Percentiles rank a stretch among this genome's conserved stretches.
Evolutionary conservation across 805 yeast genomes (phyloP).

Genomic region (Candida odintsovae): DNA sequence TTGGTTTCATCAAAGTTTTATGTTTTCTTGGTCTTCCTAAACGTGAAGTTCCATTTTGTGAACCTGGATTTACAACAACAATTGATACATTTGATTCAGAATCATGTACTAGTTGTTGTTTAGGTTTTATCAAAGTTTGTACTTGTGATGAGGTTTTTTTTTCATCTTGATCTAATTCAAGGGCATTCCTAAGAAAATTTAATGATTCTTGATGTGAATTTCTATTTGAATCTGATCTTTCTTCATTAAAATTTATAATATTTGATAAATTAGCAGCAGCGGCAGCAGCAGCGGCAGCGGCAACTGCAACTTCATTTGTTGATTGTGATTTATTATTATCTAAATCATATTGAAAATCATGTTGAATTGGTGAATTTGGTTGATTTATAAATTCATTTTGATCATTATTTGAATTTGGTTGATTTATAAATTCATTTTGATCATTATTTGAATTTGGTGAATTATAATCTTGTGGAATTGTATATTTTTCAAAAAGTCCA

Average conservation of each 20-base stretch:
- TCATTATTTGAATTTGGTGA: not conserved
- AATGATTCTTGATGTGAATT: not conserved
- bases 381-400: conserved; percentile 5
- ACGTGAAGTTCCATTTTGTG: conserved; percentile 19
- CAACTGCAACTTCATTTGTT: conserved; percentile 5
- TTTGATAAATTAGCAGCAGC: conserved; percentile 22
- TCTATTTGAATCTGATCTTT: not conserved
- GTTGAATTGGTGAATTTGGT: conserved; percentile 1
- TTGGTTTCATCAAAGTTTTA: not conserved
- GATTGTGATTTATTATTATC: conserved; percentile 2
- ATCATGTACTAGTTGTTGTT: conserved; percentile 20
- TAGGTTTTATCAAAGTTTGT: conserved; percentile 11
- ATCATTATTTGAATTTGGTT: conserved; percentile 1
- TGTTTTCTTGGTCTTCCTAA: conserved; percentile 24
- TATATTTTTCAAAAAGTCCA: not conserved
- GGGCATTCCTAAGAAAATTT: not conserved
- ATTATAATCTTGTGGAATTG: not conserved
- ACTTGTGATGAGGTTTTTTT: not conserved
- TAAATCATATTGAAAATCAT: not conserved
- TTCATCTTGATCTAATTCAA: not conserved
- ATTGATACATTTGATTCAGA: conserved; percentile 18
- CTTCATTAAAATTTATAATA: conserved; percentile 18
- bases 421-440: conserved; percentile 5
- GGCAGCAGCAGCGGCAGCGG: no score
- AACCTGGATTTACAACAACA: conserved; percentile 24